Evolutionary conservation across 495 filamentous ascomycete genomes (phyloP), one percentile per base, ranked within the genome.

Genomic region (Xylaria telfairii): DNA sequence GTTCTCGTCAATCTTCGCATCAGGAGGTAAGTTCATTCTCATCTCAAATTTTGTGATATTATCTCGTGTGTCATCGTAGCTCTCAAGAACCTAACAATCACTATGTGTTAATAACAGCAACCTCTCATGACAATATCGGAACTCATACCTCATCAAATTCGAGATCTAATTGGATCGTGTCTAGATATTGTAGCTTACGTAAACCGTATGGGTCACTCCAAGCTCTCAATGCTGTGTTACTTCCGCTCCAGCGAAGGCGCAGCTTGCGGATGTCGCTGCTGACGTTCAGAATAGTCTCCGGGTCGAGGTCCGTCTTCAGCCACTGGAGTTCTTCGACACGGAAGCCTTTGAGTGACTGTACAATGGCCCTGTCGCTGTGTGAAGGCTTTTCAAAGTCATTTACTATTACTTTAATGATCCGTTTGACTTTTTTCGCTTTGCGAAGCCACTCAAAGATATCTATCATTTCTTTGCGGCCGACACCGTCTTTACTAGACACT

Each of bases 331-430:
- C 32, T 3, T 61, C 57, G 2, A 61, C 37, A 3, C 19, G 32
- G 8, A 61, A 61, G 32, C 37, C 32, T 42, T 61, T 24, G n/a
- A 61, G 32, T 21, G 57, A 61, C 26, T 61, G n/a, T 42, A 39
- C n/a, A 41, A 61, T 61, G 7, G 57, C 57, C 57, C 37, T 39
- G 34, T 61, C 57, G 21, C 57, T 61, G 10, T 61, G 57, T 57
- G 53, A 32, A n/a, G 53, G 53, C 53, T 34, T 57, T 34, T 57
- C 53, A 34, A 57, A 57, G 30, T 57, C 53, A 57, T 57, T 57
- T 19, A 57, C 53, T 8, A 57, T 57, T 13, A 57, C 53, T 15
- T 57, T 57, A 0, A 57, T 8, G 5, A 57, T 57, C 17, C 53
- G 53, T n/a, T 34, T 57, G 28, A 57, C 53, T 2, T n/a, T 32